Evolutionary conservation across 495 filamentous ascomycete genomes (phyloP), one percentile per base, ranked within the genome.

Genomic region (Aspergillus egyptiacus): DNA sequence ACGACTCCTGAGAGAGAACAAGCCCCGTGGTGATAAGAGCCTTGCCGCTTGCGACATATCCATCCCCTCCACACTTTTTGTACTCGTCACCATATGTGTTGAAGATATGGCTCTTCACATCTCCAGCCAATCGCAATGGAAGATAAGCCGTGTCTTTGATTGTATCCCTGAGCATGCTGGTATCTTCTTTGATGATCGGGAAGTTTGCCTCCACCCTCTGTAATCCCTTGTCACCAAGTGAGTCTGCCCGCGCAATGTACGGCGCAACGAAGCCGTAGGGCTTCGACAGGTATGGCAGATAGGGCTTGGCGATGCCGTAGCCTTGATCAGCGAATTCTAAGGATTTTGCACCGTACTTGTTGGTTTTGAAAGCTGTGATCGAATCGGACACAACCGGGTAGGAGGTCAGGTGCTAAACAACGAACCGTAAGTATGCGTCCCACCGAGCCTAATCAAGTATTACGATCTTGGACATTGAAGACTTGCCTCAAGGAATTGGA

Each of bases 181-280:
- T 90, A 17, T 91, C 83, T 66, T 95, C 85, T 73, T 89, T 95
- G 57, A 98, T 80, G 59, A 86, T 77, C 22, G 93, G 93, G 72
- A 96, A 89, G 51, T 71, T 80, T 44, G 74, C 61, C 50, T 97
- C 93, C 54, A 96, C 78, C 56, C 79, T 80, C 48, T 59, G 73
- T 53, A 98, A 76, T 13, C 85, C 78, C 57, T 75, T 69, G 68
- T 91, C 83, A 57, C 87, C 93, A 37, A 96, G 68, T 50, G 78
- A 66, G 53, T 98, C 93, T 57, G 82, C 91, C 60, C 83, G 85
- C 63, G 78, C 72, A 43, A 95, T 73, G 68, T 96, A 96, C 2
- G 93, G 91, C 15, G 80, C 78, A 45, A 93, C 75, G 62, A 84
- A 86, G 67, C 73, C 69, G 69, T 86, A 88, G 6, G 91, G 90